A percentile compares a stretch with the other conserved stretches of the same genome.
phyloP scores from a whole-genome alignment of 805 yeast genomes.

The Hanseniaspora lachancei region DNA sequence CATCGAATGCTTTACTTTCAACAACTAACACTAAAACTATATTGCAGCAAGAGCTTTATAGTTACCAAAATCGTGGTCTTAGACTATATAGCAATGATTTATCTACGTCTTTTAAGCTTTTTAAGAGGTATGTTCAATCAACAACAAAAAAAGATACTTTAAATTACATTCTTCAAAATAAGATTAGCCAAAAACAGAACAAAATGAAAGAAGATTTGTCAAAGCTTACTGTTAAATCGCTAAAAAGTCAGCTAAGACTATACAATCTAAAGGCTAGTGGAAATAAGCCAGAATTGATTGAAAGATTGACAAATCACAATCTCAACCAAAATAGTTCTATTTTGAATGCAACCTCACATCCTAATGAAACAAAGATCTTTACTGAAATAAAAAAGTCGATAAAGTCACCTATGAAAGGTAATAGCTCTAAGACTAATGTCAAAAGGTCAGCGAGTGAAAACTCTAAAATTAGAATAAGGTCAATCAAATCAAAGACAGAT shows the following conservation, averaged over 20 bases:
- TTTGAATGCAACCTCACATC: background rate
- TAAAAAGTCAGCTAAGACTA: slow-evolving; percentile 45
- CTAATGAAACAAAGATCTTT: background rate
- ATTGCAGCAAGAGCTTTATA: background rate
- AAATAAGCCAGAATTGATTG: slow-evolving; percentile 42
- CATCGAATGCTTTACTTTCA: background rate
- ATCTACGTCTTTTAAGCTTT: background rate
- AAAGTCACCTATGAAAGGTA: background rate
- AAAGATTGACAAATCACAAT: slow-evolving; percentile 17
- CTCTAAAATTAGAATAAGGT: background rate
- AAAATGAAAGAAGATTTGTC: slow-evolving; percentile 1
- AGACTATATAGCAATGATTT: background rate
- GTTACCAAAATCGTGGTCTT: background rate
- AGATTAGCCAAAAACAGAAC: background rate
- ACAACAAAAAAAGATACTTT: background rate
- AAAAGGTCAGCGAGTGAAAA: background rate
- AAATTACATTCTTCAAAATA: background rate
- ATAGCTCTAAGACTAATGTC: background rate
- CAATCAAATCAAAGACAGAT: background rate
- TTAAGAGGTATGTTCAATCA: slow-evolving; percentile 1
- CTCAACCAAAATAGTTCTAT: background rate
- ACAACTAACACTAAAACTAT: background rate
- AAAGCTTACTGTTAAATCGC: slow-evolving; percentile 39
- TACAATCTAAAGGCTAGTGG: slow-evolving; percentile 54
- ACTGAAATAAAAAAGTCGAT: background rate